Evolutionary conservation across 768 basidiomycete genomes (phyloP), one percentile per base, ranked within the genome.

Genomic region (Exidia glandulosa): DNA sequence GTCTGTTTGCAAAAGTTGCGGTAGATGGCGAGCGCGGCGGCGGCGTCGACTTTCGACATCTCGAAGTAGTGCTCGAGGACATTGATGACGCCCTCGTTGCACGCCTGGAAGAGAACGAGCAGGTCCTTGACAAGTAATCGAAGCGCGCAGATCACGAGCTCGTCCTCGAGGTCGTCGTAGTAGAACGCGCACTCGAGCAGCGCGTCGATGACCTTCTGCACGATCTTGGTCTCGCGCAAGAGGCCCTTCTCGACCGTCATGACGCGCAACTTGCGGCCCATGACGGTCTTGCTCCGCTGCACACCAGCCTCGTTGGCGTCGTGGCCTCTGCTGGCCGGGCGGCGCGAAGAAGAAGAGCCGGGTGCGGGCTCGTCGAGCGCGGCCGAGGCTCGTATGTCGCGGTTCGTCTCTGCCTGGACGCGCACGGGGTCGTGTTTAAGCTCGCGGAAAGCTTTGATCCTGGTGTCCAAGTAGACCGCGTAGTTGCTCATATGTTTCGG

Each of bases 181-280:
- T 95, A 99, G 73, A 98, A 96, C 90, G 88, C 81, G 71, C 93
- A 93, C 70, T 91, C 89, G 32, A 94, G 81, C 63, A 98, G 74
- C 1, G 87, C 70, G 69, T 95, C 92, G 66, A 98, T 86, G 84
- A 93, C 87, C 66, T 77, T 79, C 73, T 98, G 94, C 1, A 98
- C 92, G 30, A 84, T 81, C 72, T 85, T 89, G 2, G 93, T 95
- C 73, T 99, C 96, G 62, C 94, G 80, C 56, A 99, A 72, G 48
- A 98, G 72, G 2, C 96, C 96, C 71, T 97, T 97, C 72, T 99
- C 96, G 27, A 98, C 95, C 0, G 90, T 87, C 84, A 99, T 87
- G 31, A 86, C 79, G 61, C 94, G 79, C 64, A 99, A 73, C 67
- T 96, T 94, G 65, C 92, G 76, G 19, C 91, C 90, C 68, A 81